These are phyloP conservation scores for Chytriomyces sp. DNA, from an alignment of 192 early-diverging fungal genomes.

Conservation along the genomic window DNA sequence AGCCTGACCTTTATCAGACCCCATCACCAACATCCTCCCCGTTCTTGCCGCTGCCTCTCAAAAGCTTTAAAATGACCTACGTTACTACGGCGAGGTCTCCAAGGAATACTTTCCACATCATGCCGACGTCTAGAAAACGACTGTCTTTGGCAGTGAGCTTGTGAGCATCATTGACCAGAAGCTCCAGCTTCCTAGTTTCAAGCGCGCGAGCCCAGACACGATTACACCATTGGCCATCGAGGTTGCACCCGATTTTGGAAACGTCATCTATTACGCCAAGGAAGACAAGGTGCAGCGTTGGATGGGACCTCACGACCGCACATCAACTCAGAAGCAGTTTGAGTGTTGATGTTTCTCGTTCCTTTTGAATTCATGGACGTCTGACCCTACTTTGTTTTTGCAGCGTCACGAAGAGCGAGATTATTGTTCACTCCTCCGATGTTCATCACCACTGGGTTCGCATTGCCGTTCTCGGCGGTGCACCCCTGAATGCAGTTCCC, in stretches of 20 bases:
- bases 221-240: conserved; percentile 41
- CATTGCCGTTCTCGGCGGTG: not conserved
- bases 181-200: conserved; percentile 28
- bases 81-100: conserved; percentile 3
- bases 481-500: conserved; percentile 7
- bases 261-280: conserved; percentile 19
- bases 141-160: conserved; percentile 36
- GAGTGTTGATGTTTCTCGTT: too few species aligned
- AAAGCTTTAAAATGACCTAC: conserved; percentile 17
- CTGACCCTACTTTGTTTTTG: too few species aligned
- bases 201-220: conserved; percentile 22
- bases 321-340: not conserved
- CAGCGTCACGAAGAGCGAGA: not conserved
- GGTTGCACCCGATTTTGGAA: conserved; percentile 25
- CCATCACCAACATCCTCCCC: conserved; percentile 33
- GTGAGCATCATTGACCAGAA: conserved; percentile 33
- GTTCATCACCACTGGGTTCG: conserved; percentile 2
- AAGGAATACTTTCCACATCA: conserved; percentile 8
- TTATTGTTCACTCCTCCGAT: not conserved
- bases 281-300: conserved; percentile 12
- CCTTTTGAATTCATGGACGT: too few species aligned
- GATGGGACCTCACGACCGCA: not conserved
- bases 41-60: conserved; percentile 36
- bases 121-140: conserved; percentile 16
- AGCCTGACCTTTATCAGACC: not conserved